phyloP scores from a whole-genome alignment of 139 green algal species.

The Coelastrella sp. region DNA sequence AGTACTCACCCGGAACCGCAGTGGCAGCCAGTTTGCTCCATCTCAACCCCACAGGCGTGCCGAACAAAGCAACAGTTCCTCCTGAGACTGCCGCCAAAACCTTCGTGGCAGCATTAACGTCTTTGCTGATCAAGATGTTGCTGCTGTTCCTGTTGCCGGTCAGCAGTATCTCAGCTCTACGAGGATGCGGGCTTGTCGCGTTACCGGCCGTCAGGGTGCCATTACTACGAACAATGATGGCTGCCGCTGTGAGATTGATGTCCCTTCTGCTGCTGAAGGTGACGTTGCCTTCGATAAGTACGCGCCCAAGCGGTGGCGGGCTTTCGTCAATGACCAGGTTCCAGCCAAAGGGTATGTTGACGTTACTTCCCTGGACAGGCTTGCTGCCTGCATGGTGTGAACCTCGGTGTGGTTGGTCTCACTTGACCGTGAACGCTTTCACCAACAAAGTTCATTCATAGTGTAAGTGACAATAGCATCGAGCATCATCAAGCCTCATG shows the following conservation, averaged over 20 bases:
- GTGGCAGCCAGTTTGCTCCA: constrained; percentile 57
- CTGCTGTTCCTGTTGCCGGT: constrained; percentile 33
- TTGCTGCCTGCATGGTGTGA: constrained; percentile 40
- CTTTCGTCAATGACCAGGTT: constrained; percentile 62
- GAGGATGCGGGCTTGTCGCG: not conserved
- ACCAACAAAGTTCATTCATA: too few relatives aligned
- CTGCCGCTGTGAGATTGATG: constrained; percentile 38
- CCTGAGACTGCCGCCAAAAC: constrained; percentile 46
- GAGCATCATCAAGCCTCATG: too few relatives aligned
- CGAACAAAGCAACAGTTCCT: constrained; percentile 52
- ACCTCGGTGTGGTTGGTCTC: too few relatives aligned
- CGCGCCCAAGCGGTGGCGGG: constrained; percentile 12
- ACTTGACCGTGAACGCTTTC: too few relatives aligned
- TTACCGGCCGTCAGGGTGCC: constrained; percentile 26
- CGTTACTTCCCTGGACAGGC: constrained; percentile 37
- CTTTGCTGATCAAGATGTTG: constrained; percentile 42
- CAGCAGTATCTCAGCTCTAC: not conserved
- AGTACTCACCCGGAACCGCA: constrained; percentile 35
- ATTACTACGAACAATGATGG: constrained; percentile 41
- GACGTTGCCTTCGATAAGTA: constrained; percentile 57
- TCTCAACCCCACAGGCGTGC: constrained; percentile 47
- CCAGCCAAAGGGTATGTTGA: constrained; percentile 57
- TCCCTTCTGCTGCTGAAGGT: constrained; percentile 35
- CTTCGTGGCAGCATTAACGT: constrained; percentile 53
- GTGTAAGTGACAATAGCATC: too few relatives aligned